Evolutionary conservation across 1,284 basidiomycete genomes (phyloP).

Genomic region (Tetrapyrgos nigripes): DNA sequence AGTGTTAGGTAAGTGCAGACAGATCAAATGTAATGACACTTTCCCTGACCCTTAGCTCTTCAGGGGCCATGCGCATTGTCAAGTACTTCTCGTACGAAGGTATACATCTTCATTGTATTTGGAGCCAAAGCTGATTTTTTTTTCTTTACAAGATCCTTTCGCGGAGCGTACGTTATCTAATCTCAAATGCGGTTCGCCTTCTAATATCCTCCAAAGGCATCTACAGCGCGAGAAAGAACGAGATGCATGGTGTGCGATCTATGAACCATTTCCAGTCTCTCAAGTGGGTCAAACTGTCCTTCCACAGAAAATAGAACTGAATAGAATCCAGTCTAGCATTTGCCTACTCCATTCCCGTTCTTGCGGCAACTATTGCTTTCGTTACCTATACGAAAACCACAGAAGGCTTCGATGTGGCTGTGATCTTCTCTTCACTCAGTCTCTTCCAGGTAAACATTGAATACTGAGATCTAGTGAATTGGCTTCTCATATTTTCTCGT

Average conservation of each 20-base stretch:
- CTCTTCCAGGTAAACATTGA: conserved; percentile 58
- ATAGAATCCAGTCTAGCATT: conserved; percentile 3
- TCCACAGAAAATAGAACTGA: not conserved
- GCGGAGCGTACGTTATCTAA: not conserved
- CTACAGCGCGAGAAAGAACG: conserved; percentile 51
- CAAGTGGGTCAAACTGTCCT: conserved; percentile 48
- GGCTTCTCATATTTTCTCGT: conserved; percentile 2
- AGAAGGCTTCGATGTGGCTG: conserved; percentile 61
- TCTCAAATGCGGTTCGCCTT: not conserved
- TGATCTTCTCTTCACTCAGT: conserved; percentile 75
- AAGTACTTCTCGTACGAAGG: conserved; percentile 82
- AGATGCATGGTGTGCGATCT: conserved; percentile 49
- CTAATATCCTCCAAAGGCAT: conserved; percentile 47
- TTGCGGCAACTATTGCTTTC: conserved; percentile 80
- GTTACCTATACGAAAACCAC: conserved; percentile 70
- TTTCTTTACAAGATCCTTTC: conserved; percentile 1
- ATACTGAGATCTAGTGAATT: conserved; percentile 8
- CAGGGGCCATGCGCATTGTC: conserved; percentile 74
- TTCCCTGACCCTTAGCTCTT: not conserved
- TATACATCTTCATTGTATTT: not conserved
- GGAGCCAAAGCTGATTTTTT: not conserved
- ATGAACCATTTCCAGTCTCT: conserved; percentile 69
- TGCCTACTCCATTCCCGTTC: conserved; percentile 56
- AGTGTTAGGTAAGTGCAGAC: conserved; percentile 52
- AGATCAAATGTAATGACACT: not conserved